Base-by-base conservation (phyloP, 2,329 filamentous ascomycete genomes). In the Chaetomium olivaceum region DNA sequence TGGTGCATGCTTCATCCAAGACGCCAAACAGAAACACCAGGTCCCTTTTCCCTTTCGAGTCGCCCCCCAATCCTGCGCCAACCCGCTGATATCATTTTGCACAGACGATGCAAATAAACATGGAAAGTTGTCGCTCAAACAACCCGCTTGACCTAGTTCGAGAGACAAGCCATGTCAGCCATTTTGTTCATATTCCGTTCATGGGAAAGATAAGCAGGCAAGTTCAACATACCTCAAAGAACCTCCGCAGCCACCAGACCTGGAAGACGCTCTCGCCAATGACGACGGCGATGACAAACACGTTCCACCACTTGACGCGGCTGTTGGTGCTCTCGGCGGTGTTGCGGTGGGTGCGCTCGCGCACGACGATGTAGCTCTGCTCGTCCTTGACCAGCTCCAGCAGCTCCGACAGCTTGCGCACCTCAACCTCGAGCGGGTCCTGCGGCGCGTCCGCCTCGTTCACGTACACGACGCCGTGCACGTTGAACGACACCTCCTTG, bases 401-500 rank as follows among this genome's bases (percentile, higher is more conserved):
- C 71, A 97, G 85, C 66, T 98, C 92, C 68, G 91, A 91, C 67
- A 99, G 86, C 75, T 86, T 84, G 75, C 89, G 89, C 71, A 98
- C 93, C 87, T 98, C 95, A 69, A 86, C 85, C 78, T 99, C 95
- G 71, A 99, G 83, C 23, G 95, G 95, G 76, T 98, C 94, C 73
- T 90, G 86, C 31, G 91, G 87, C 67, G 90, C 85, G 74, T 98
- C 94, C 67, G 86, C 83, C 79, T 98, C 95, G 63, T 91, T 91
- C 60, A 99, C 93, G 80, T 98, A 99, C 76, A 99, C 94, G 71
- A 99, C 92, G 73, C 95, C 95, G 80, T 99, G 95, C 61, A 99
- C 95, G 79, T 99, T 99, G 87, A 99, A 99, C 64, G 92, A 96
- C 62, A 99, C 94, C 79, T 99, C 95, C 82, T 99, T 99, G 77